Evolutionary conservation across 495 filamentous ascomycete species (phyloP), one percentile per base, ranked within the genome.

Genomic region (Copromyces sp.): DNA sequence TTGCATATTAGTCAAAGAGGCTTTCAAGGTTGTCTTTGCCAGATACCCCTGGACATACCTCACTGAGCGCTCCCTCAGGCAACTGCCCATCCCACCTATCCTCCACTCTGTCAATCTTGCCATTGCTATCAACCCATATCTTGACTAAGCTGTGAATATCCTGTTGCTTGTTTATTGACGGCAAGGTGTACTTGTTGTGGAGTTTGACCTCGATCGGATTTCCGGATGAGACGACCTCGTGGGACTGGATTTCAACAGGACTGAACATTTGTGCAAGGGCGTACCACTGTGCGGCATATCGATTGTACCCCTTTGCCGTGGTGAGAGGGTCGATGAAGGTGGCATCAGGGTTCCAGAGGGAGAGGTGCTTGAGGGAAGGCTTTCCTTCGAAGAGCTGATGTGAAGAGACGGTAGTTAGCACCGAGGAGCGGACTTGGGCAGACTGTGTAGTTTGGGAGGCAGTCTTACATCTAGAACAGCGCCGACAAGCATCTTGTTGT

Each of bases 41-140:
- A 53, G 4, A 8, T 29, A 42, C 16, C 38, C 14, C 3, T 32
- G 29, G 53, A 84, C 88, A 81, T 73, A 88, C 86, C 77, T 86
- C 82, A 16, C 77, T 78, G 72, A 88, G 78, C 0, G 74, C 70
- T 1, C 84, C 80, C 35, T 87, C 86, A 0, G 86, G 85, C 73
- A 89, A 70, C 47, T 86, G 80, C 9, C 83, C 86, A 76, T 86
- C 81, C 88, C 88, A 90, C 73, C 83, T 82, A 74, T 89, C 87
- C 78, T 89, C 85, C 9, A 89, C 82, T 72, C 82, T 85, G 14
- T 77, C 80, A 53, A 90, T 89, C 79, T 83, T 85, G 29, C 81
- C 82, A 4, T 79, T 77, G 37, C 78, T 77, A 70, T 80, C 79
- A 8, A 80, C 78, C 53, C 80, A 78, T 59, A 89, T 87, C n/a